These are phyloP conservation scores for Taiwanofungus camphoratus DNA, from an alignment of 1,284 basidiomycete species.

Conservation along the genomic window DNA sequence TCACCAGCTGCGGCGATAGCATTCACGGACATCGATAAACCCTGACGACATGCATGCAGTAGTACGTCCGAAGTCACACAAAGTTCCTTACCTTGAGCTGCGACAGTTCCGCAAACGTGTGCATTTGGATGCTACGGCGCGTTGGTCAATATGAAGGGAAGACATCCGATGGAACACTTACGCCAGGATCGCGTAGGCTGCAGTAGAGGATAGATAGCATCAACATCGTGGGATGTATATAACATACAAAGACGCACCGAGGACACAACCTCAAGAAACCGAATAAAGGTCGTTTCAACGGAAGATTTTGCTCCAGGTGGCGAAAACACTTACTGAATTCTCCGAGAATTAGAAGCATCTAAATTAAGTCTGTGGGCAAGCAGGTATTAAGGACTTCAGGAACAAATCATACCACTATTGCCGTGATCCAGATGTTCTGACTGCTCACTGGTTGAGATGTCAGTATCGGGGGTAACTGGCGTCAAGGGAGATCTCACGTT, in stretches of 20 bases:
- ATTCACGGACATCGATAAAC: slow-evolving; percentile 50
- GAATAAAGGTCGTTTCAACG: too few species aligned
- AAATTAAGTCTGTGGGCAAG: neutral
- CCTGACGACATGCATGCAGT: too few species aligned
- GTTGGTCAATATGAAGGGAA: too few species aligned
- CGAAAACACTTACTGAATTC: slow-evolving; percentile 46
- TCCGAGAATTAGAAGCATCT: slow-evolving; percentile 38
- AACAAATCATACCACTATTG: slow-evolving; percentile 32
- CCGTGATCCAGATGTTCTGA: slow-evolving; percentile 35
- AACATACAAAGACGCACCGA: too few species aligned
- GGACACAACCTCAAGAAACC: too few species aligned
- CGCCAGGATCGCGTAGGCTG: slow-evolving; percentile 17
- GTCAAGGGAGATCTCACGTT: slow-evolving; percentile 30
- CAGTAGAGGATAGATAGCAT: neutral
- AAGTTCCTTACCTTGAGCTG: too few species aligned
- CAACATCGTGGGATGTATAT: too few species aligned
- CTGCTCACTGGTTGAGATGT: slow-evolving; percentile 40
- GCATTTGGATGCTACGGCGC: slow-evolving; percentile 13
- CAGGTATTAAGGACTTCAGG: neutral
- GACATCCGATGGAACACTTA: too few species aligned
- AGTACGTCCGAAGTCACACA: too few species aligned
- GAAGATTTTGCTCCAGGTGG: too few species aligned
- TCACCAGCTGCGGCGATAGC: slow-evolving; percentile 45
- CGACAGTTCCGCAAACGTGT: slow-evolving; percentile 43
- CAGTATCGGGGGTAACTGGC: too few species aligned